Conservation (phyloP, 768 basidiomycete genomes). For the Psilocybe cubensis region DNA sequence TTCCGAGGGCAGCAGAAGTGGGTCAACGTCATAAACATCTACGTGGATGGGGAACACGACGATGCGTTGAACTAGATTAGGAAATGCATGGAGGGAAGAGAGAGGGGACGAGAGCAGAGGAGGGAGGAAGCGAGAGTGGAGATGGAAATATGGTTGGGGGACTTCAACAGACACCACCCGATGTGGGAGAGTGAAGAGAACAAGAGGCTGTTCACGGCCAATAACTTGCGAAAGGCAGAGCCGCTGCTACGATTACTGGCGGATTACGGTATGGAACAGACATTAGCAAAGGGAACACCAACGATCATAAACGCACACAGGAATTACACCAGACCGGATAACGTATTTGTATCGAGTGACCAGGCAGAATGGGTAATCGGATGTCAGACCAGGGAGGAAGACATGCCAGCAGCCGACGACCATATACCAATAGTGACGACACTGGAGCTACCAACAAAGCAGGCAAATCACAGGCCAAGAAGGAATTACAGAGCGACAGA, state of each 20-base stretch:
- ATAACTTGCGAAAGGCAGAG: conserved; percentile 4
- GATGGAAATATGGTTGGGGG: conserved; percentile 17
- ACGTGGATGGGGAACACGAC: conserved; percentile 19
- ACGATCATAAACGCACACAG: conserved; percentile 33
- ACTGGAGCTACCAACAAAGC: conserved; percentile 23
- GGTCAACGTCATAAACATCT: conserved; percentile 21
- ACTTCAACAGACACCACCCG: conserved; percentile 36
- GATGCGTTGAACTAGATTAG: conserved; percentile 4
- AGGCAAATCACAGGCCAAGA: background rate
- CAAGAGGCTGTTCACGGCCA: conserved; percentile 19
- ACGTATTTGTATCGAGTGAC: conserved; percentile 36
- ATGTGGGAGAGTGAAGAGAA: conserved; percentile 28
- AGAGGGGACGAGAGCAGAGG: background rate
- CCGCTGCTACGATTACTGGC: conserved; percentile 28
- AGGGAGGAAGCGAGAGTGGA: background rate
- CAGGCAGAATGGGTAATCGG: conserved; percentile 19
- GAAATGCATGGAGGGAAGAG: background rate
- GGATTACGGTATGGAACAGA: conserved; percentile 33
- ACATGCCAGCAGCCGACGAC: conserved; percentile 32
- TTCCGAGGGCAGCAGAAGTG: background rate
- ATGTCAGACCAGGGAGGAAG: conserved; percentile 27
- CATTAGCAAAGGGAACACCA: conserved; percentile 32
- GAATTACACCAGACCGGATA: conserved; percentile 43
- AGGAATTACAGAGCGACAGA: conserved; percentile 32
- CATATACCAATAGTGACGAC: conserved; percentile 41